phyloP scores from a whole-genome alignment of 768 basidiomycete genomes.

The Lactarius tabidus region DNA sequence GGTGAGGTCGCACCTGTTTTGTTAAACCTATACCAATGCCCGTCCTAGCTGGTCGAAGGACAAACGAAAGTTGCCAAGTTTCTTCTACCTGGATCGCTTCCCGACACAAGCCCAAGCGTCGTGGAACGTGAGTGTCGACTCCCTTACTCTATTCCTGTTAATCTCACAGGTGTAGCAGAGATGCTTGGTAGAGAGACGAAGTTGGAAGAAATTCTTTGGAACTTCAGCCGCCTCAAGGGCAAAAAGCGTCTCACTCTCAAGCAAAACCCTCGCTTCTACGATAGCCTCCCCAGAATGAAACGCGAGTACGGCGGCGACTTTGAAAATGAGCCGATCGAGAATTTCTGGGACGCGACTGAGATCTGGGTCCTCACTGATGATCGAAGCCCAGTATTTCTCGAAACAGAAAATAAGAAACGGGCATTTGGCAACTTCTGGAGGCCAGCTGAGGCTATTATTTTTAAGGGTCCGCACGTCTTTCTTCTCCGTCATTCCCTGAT shows the following conservation, averaged over 20 bases:
- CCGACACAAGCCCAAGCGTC: background rate
- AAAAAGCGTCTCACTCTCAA: slow-evolving; percentile 9
- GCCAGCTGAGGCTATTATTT: slow-evolving; percentile 4
- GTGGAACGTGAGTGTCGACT: slow-evolving; percentile 4
- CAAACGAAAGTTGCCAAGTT: slow-evolving; percentile 5
- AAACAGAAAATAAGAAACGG: background rate
- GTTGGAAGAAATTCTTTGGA: slow-evolving; percentile 18
- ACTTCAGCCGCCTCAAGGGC: slow-evolving; percentile 8
- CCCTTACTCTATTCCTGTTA: background rate
- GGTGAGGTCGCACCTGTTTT: background rate
- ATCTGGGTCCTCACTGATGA: slow-evolving; percentile 14
- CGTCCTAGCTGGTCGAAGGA: background rate
- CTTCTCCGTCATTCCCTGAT: background rate
- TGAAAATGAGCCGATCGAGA: background rate
- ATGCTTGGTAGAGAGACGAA: background rate
- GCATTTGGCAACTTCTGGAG: slow-evolving; percentile 17
- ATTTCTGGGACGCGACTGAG: background rate
- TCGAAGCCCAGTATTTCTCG: slow-evolving; percentile 12
- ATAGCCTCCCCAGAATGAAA: background rate
- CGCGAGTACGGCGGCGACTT: slow-evolving; percentile 1
- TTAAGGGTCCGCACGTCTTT: slow-evolving; percentile 9
- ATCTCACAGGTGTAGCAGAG: slow-evolving; percentile 1
- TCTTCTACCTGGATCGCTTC: slow-evolving; percentile 3
- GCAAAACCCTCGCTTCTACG: slow-evolving; percentile 17
- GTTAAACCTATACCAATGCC: background rate